Evolutionary conservation across 2,329 filamentous ascomycete species (phyloP), one percentile per base, ranked within the genome.

Genomic region (Ceratocystis ficicola): DNA sequence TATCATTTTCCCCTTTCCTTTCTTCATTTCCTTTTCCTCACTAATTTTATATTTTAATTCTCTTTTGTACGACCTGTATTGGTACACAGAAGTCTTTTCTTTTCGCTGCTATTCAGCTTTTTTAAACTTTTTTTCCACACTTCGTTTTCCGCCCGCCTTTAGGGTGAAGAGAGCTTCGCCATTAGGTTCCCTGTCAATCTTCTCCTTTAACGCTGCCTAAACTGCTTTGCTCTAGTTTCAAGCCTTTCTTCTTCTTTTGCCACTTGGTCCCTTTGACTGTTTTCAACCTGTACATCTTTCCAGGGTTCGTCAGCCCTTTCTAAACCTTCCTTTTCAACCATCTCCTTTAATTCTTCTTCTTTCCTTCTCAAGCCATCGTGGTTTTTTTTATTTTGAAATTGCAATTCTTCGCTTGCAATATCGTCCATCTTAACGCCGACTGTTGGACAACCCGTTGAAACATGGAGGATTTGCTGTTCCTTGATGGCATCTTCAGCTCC

Each of bases 381-480:
- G 12, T n/a, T 2, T 64, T 64, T 61, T 62, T 20, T 65, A 44
- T 66, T 59, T 44, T 52, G 7, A 52, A 25, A 41, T 65, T 59
- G 46, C 57, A 48, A 65, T 44, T 62, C 62, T 62, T 68, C 68
- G 65, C 65, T 69, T 66, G 55, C 50, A 64, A 67, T 25, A 46
- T 68, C 72, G 72, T 71, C 72, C 72, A 71, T 74, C 72, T 70
- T 69, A 74, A 74, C 70, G 73, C 73, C 73, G 73, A 74, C 72
- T 70, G 72, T 74, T 70, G 73, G 72, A 71, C 72, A 73, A 63
- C 69, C 71, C 67, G 50, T 63, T 71, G 71, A 72, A 70, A 65
- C 70, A 67, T 69, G 66, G 66, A 50, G 65, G 69, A 68, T 44
- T 64, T 44, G 6, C 44, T 55, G 6, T 63, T 44, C 65, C 62